Evolutionary conservation across 2,329 filamentous ascomycete species (phyloP).

Genomic region (Xylariaceae sp.): DNA sequence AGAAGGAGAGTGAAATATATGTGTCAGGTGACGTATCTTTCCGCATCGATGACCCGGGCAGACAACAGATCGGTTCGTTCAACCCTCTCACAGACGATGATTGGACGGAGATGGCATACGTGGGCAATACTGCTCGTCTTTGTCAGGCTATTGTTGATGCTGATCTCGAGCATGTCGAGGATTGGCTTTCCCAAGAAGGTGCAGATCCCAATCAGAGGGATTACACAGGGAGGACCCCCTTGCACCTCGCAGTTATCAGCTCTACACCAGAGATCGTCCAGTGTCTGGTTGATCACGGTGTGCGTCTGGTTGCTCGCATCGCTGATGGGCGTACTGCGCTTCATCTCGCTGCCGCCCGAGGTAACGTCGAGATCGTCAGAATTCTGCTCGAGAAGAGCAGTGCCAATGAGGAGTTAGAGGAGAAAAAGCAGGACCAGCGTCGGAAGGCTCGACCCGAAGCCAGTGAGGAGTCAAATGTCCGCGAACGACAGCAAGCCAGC

Average conservation of each 20-base stretch:
- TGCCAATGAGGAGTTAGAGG: slow-evolving; percentile 66
- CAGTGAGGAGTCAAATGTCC: slow-evolving; percentile 15
- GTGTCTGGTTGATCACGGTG: slow-evolving; percentile 65
- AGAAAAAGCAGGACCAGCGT: slow-evolving; percentile 50
- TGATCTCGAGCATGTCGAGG: slow-evolving; percentile 64
- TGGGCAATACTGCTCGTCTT: slow-evolving; percentile 71
- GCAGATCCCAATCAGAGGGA: slow-evolving; percentile 71
- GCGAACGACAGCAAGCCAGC: slow-evolving; percentile 12
- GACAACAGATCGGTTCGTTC: slow-evolving; percentile 65
- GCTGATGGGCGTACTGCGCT: slow-evolving; percentile 78
- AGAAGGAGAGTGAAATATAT: slow-evolving; percentile 71
- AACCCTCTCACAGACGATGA: slow-evolving; percentile 77
- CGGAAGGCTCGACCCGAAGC: slow-evolving; percentile 33
- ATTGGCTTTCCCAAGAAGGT: slow-evolving; percentile 65
- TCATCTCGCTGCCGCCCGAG: slow-evolving; percentile 73
- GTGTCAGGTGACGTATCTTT: slow-evolving; percentile 71
- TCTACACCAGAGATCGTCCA: slow-evolving; percentile 69
- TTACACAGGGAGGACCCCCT: slow-evolving; percentile 71
- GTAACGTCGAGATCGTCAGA: slow-evolving; percentile 64
- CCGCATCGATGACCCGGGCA: slow-evolving; percentile 74
- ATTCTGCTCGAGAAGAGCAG: slow-evolving; percentile 70
- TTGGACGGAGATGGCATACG: slow-evolving; percentile 89
- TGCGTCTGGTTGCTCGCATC: slow-evolving; percentile 68
- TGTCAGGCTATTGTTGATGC: slow-evolving; percentile 78
- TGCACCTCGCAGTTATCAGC: slow-evolving; percentile 69